Conservation (phyloP, 1,284 basidiomycete species). For the Cryptococcus jaspeensis region DNA sequence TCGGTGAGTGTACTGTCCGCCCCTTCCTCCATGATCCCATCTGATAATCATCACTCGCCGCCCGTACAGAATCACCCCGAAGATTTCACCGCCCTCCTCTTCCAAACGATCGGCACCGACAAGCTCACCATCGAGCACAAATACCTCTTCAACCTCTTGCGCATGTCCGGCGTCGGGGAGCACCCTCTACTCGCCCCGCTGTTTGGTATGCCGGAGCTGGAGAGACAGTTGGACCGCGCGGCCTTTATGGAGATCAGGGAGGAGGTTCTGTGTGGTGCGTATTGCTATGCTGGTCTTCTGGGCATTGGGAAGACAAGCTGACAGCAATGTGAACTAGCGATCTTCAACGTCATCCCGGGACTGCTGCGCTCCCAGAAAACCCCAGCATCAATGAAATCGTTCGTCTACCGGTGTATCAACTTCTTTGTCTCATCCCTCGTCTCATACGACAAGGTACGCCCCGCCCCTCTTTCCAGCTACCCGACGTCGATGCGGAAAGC, state of each 20-base stretch:
- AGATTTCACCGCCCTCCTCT: constrained; percentile 60
- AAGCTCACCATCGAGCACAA: constrained; percentile 61
- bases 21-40: no score
- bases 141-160: constrained; percentile 55
- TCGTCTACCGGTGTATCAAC: constrained; percentile 46
- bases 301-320: neutral
- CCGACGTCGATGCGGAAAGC: neutral
- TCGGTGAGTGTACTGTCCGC: constrained; percentile 52
- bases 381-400: constrained; percentile 31
- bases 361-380: constrained; percentile 25
- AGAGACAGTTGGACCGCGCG: constrained; percentile 17
- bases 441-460: constrained; percentile 32
- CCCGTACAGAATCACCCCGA: constrained; percentile 56
- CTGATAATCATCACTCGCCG: constrained; percentile 2
- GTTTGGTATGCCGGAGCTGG: constrained; percentile 2
- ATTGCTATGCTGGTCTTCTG: neutral
- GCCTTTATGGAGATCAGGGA: constrained; percentile 28
- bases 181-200: constrained; percentile 34
- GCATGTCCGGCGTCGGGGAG: constrained; percentile 25
- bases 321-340: constrained; percentile 10
- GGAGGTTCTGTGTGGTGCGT: constrained; percentile 27
- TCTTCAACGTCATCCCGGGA: constrained; percentile 28
- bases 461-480: neutral
- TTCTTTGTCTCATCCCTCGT: constrained; percentile 37
- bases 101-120: constrained; percentile 60